phyloP scores from a whole-genome alignment of 2,329 filamentous ascomycete genomes.

The Cryphonectria naterciae region DNA sequence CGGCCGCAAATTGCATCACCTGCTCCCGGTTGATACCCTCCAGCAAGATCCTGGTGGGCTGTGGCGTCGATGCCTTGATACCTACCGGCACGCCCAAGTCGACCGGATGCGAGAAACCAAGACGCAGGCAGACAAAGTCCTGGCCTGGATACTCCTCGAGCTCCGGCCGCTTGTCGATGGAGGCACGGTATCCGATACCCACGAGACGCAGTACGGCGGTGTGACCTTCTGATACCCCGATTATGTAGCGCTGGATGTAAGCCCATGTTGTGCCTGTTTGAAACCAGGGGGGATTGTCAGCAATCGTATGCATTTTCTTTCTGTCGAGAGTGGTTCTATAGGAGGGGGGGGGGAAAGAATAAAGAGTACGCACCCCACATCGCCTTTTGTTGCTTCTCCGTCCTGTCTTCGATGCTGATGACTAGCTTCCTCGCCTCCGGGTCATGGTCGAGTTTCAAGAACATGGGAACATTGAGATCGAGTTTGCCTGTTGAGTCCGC shows the following conservation, averaged over 20 bases:
- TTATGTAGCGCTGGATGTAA: constrained; percentile 87
- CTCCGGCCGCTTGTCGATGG: constrained; percentile 74
- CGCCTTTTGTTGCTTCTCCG: constrained; percentile 76
- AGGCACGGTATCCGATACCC: constrained; percentile 93
- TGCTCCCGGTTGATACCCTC: constrained; percentile 86
- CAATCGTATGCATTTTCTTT: constrained; percentile 1
- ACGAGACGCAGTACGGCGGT: constrained; percentile 90
- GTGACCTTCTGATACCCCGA: constrained; percentile 95
- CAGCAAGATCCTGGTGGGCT: constrained; percentile 87
- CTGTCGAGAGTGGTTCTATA: background rate
- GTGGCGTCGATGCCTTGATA: constrained; percentile 83
- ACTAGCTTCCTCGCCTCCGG: constrained; percentile 63
- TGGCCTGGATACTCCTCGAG: constrained; percentile 80
- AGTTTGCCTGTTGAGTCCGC: constrained; percentile 63
- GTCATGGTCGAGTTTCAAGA: constrained; percentile 74
- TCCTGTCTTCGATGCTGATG: constrained; percentile 71
- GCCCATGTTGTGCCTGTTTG: constrained; percentile 80
- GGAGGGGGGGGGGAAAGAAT: background rate
- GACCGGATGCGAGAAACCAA: constrained; percentile 95
- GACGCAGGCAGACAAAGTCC: constrained; percentile 89
- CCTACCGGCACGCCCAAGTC: constrained; percentile 83
- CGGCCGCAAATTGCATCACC: constrained; percentile 88
- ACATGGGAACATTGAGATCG: constrained; percentile 77
- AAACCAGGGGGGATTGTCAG: constrained; percentile 31
- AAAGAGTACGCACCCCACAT: constrained; percentile 79